These are phyloP conservation scores for Suhomyces taliae DNA, from an alignment of 1,139 yeast species.

Conservation along the genomic window DNA sequence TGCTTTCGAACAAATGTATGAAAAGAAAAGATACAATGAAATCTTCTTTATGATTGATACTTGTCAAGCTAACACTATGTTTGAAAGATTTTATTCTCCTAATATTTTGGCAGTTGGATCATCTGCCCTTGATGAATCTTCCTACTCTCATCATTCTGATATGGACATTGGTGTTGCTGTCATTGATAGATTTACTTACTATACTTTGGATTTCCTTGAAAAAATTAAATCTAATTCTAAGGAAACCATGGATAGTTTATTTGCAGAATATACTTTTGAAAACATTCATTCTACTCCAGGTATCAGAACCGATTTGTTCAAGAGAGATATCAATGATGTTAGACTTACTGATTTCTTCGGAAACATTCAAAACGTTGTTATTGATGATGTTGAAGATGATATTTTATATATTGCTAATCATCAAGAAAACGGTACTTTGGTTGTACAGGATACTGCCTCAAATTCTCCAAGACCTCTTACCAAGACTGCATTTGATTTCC, in stretches of 20 bases:
- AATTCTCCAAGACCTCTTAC: not conserved
- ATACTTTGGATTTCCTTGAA: conserved; percentile 86
- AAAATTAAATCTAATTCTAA: conserved; percentile 71
- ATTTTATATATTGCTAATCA: conserved; percentile 37
- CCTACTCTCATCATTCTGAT: conserved; percentile 95
- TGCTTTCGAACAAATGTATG: conserved; percentile 96
- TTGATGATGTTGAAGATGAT: conserved; percentile 57
- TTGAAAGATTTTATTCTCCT: conserved; percentile 87
- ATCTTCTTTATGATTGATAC: conserved; percentile 97
- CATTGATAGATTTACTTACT: conserved; percentile 93
- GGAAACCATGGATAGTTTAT: conserved; percentile 75
- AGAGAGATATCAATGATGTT: conserved; percentile 67
- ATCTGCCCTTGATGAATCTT: conserved; percentile 83
- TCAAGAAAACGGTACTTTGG: conserved; percentile 19
- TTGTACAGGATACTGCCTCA: not conserved
- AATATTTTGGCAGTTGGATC: conserved; percentile 93
- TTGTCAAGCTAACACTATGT: conserved; percentile 98
- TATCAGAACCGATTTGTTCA: conserved; percentile 74
- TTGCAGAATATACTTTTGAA: conserved; percentile 79
- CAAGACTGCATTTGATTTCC: conserved; percentile 2
- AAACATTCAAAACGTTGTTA: conserved; percentile 79
- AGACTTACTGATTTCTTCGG: conserved; percentile 93
- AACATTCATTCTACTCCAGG: conserved; percentile 93
- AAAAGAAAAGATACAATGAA: conserved; percentile 91
- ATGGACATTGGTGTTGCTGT: conserved; percentile 97